Evolutionary conservation across 2,329 filamentous ascomycete species (phyloP), one percentile per base, ranked within the genome.

Genomic region (Arthrocladium fulminans): DNA sequence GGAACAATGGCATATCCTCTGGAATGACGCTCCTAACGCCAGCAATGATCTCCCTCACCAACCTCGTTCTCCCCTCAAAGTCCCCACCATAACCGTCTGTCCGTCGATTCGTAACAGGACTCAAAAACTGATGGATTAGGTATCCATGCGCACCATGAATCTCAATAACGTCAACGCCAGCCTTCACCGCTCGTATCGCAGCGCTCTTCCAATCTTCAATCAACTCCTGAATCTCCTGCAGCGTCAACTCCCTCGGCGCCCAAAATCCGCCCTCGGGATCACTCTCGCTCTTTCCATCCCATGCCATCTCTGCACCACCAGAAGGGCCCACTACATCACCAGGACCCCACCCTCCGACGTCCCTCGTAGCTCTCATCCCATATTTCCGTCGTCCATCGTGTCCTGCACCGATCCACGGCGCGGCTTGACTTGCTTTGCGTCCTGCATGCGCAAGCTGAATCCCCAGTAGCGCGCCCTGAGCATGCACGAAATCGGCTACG

Each of bases 361-460:
- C 51, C 32, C 46, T 48, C 2, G 48, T 46, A 8, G 56, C 56
- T 13, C 53, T 50, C 13, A 55, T 40, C 7, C 49, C 44, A 9
- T 50, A 47, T 8, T 47, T 39, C 17, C 50, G 64, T 4, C 54
- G 55, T 10, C 43, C 43, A 37, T 38, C 29, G 20, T 59, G 59
- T 0, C 52, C 55, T 23, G 49, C 51, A 0, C 61, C 60, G 5
- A 70, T 48, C 67, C 67, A 72, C 0, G 77, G 77, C 0, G 77
- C 74, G 2, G 79, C 71, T 2, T 75, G 79, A 53, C 68, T 73
- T 3, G 77, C 76, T 58, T 81, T 81, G 24, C 77, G 65, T 5
- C 88, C 88, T 0, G 87, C 88, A 60, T 95, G 88, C 1, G 72
- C 86, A 3, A 94, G 73, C 69, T 95, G 88, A 52, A 94, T 82